phyloP scores from a whole-genome alignment of 805 yeast species.

The Candida parachauliodes region DNA sequence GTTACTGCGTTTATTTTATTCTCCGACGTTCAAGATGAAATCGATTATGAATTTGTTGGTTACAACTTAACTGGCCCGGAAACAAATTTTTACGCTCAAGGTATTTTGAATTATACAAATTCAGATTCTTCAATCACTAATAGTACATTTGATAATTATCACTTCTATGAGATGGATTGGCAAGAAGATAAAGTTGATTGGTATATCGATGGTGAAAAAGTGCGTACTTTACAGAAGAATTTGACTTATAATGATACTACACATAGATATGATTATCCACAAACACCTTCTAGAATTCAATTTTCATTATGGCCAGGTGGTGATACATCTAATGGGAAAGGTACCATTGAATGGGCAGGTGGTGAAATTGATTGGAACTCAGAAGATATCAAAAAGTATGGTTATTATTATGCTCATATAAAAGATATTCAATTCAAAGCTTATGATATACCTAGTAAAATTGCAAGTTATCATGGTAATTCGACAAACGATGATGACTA shows the following conservation, averaged over 20 bases:
- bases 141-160: constrained; percentile 65
- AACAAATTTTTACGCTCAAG: constrained; percentile 79
- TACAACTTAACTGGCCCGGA: constrained; percentile 62
- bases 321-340: constrained; percentile 45
- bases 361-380: constrained; percentile 84
- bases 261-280: constrained; percentile 57
- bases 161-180: constrained; percentile 81
- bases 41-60: constrained; percentile 87
- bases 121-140: constrained; percentile 39
- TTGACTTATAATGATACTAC: constrained; percentile 64
- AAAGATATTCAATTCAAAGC: constrained; percentile 60
- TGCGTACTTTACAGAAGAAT: constrained; percentile 60
- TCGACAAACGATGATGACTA: constrained; percentile 54
- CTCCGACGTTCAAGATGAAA: constrained; percentile 86
- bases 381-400: constrained; percentile 64
- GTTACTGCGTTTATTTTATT: constrained; percentile 76
- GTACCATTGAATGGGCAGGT: constrained; percentile 84
- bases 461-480: constrained; percentile 28
- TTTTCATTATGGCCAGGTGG: constrained; percentile 82
- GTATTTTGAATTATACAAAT: constrained; percentile 65
- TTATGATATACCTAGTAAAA: constrained; percentile 66
- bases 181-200: constrained; percentile 64
- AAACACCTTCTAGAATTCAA: constrained; percentile 72
- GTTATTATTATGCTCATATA: constrained; percentile 74
- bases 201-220: constrained; percentile 65